Conservation (phyloP, 768 basidiomycete genomes). For the Mycena chlorophos region DNA sequence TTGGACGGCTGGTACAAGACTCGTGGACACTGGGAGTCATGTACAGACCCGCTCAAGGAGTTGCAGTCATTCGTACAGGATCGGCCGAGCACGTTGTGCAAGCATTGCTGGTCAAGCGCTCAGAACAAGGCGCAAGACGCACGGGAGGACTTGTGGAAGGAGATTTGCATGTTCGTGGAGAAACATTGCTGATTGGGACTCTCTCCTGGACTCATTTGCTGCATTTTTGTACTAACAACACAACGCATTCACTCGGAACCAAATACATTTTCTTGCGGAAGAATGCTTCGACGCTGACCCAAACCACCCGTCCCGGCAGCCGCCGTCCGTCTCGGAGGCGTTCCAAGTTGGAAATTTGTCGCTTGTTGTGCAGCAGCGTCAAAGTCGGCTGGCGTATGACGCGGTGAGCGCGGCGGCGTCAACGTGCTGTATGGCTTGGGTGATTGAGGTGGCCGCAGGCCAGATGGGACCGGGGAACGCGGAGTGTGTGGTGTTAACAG, state of each 20-base stretch:
- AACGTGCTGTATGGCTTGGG: constrained; percentile 26
- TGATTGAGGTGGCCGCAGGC: constrained; percentile 31
- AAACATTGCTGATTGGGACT: neutral
- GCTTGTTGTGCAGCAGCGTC: constrained; percentile 33
- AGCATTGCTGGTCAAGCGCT: constrained; percentile 1
- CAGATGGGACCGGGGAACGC: constrained; percentile 40
- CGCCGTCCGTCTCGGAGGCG: constrained; percentile 41
- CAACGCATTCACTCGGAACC: constrained; percentile 7
- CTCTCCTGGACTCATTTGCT: neutral
- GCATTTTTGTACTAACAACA: neutral
- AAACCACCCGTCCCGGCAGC: constrained; percentile 14
- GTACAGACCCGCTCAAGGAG: neutral
- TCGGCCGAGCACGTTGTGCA: constrained; percentile 7
- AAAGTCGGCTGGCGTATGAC: constrained; percentile 34
- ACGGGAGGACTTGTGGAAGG: constrained; percentile 3
- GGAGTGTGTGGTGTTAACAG: constrained; percentile 77
- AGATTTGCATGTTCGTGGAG: constrained; percentile 1
- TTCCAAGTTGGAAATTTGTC: constrained; percentile 39
- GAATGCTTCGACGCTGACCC: constrained; percentile 18
- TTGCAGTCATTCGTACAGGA: neutral
- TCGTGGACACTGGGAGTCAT: neutral
- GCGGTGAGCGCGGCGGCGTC: constrained; percentile 41
- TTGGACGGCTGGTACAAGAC: neutral
- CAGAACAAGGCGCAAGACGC: neutral
- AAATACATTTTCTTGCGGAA: constrained; percentile 18